A percentile compares a stretch with the other conserved stretches of the same genome.
phyloP scores from a whole-genome alignment of 2,329 filamentous ascomycete genomes.

The Rhexocercosporidium sp. region DNA sequence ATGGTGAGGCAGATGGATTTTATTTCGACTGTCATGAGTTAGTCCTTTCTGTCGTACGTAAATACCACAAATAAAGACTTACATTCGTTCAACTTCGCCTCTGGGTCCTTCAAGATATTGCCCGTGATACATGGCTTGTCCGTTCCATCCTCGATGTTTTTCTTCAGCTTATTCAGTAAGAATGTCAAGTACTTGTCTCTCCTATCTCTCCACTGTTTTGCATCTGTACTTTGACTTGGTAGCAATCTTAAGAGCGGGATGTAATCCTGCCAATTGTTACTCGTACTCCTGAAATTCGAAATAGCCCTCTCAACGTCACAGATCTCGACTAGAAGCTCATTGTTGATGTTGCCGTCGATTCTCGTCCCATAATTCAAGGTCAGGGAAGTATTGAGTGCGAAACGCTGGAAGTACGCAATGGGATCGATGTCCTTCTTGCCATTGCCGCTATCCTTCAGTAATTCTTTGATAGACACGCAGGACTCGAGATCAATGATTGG shows the following conservation, averaged over 20 bases:
- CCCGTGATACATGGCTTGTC: constrained; percentile 73
- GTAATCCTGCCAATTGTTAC: constrained; percentile 86
- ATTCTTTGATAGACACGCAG: constrained; percentile 72
- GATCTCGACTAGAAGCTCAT: constrained; percentile 73
- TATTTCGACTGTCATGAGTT: constrained; percentile 64
- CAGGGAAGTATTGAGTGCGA: constrained; percentile 76
- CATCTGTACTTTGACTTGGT: constrained; percentile 64
- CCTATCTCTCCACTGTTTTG: constrained; percentile 68
- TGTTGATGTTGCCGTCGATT: constrained; percentile 72
- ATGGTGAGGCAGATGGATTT: constrained; percentile 84
- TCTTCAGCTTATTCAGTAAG: constrained; percentile 63
- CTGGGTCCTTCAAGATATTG: constrained; percentile 65
- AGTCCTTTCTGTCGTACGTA: constrained; percentile 42
- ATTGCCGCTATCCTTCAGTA: constrained; percentile 66
- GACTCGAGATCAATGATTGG: constrained; percentile 82
- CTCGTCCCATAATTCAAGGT: constrained; percentile 82
- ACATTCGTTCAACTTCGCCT: constrained; percentile 72
- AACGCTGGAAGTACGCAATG: constrained; percentile 74
- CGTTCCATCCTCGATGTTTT: constrained; percentile 64
- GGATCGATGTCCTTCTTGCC: constrained; percentile 72
- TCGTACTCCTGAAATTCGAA: constrained; percentile 77
- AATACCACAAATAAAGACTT: constrained; percentile 37
- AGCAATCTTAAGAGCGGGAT: constrained; percentile 74
- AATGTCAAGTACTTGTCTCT: constrained; percentile 69
- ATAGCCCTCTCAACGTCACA: constrained; percentile 76